phyloP scores from a whole-genome alignment of 148 eudicot species.

The Dianthus caryophyllus region DNA sequence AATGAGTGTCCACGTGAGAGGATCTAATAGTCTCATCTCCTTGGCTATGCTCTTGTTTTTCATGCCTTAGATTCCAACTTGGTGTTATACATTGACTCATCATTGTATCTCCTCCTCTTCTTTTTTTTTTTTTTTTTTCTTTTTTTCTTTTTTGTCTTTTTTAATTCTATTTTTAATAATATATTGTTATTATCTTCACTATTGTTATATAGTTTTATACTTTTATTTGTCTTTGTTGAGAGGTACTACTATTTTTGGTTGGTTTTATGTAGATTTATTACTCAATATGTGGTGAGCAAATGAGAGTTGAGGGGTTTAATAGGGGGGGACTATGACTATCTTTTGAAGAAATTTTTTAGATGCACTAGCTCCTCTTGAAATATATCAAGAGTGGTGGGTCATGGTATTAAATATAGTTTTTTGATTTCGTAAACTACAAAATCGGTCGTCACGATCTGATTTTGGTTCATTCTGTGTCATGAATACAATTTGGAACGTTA shows the following conservation, averaged over 20 bases:
- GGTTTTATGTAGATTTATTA: conserved; percentile 14
- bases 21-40: conserved; percentile 44
- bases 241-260: conserved; percentile 5
- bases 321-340: conserved; percentile 9
- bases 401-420: not conserved
- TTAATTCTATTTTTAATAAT: too few species aligned
- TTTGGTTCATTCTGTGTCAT: not conserved
- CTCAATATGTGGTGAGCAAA: conserved; percentile 27
- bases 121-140: conserved; percentile 3
- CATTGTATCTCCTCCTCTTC: conserved; percentile 6
- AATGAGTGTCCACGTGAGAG: conserved; percentile 38
- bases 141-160: too few species aligned
- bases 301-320: conserved; percentile 2
- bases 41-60: conserved; percentile 37
- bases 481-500: too few species aligned
- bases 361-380: not conserved
- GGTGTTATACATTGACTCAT: conserved; percentile 41
- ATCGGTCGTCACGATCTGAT: not conserved
- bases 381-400: conserved; percentile 17
- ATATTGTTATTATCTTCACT: not conserved
- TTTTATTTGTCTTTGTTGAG: conserved; percentile 16
- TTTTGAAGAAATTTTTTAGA: not conserved
- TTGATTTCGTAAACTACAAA: not conserved
- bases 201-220: not conserved
- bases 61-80: conserved; percentile 41